Base-by-base conservation (phyloP, 805 yeast species). In the Lachancea nothofagi region DNA sequence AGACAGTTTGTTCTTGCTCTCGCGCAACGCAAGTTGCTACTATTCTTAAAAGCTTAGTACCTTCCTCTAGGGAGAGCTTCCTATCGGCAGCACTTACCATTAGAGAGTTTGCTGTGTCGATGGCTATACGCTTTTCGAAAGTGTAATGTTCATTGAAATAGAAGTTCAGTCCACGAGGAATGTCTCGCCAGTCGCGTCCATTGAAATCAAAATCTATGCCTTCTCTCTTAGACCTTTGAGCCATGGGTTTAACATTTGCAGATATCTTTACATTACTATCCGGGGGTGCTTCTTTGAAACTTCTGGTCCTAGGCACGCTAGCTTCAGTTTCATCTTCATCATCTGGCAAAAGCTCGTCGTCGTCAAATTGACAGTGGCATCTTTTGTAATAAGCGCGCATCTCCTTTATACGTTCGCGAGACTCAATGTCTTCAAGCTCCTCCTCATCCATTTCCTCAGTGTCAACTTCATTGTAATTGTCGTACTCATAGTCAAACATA, bases 181-280 rank as follows among this genome's bases (percentile, higher is more conserved):
- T 66, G 56, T 80, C 88, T 49, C 87, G 63, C 85, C 88, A 80
- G 59, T 82, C 88, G 25, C 75, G 65, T 0, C 85, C 86, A 33
- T 67, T 55, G 20, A 74, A 71, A 54, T 78, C 85, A 54, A 75
- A 72, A 35, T 74, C 77, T 27, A 74, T 61, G 1, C 62, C 54
- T 2, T 51, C 45, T 7, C 52, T 43, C 24, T 28, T 26, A 3
- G 69, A 55, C 45, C 74, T 52, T 1, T 64, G 59, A 1, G 72
- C 70, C 3, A 53, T 45, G 9, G 64, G 60, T n/a, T 40, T 40
- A n/a, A 14, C 7, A 12, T 25, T 19, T 17, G 18, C 20, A 3
- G 43, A 22, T 3, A 34, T 19, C 8, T 13, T 28, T 7, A 29
- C 38, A 10, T 29, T 27, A 8, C 19, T 28, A 12, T 26, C 33